Evolutionary conservation across 768 basidiomycete genomes (phyloP), one percentile per base, ranked within the genome.

Genomic region (Xerocomus brunneocitrinus): DNA sequence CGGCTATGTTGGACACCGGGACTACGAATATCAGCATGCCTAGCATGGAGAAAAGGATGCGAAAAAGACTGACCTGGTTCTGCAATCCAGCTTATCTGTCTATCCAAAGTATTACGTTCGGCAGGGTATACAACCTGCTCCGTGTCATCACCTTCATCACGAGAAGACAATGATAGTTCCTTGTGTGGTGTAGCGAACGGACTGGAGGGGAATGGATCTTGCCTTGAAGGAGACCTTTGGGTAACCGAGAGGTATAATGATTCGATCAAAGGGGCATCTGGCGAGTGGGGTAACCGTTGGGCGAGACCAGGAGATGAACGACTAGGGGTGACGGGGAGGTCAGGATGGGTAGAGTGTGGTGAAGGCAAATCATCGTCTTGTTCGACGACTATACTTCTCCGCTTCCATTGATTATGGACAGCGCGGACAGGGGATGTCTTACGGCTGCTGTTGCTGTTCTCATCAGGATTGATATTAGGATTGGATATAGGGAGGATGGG

Each of bases 11-110:
- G 49, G 79, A 77, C 62, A 84, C 82, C 41, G 79, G 79, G 24
- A 83, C 83, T 83, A 56, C 30, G 27, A 30, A 31, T 12, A 45
- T 67, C 14, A 60, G 48, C 9, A 52, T n/a, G 28, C 9, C 22
- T 42, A 57, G 60, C 44, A 49, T 32, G 34, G 40, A 46, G 55
- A n/a, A 38, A 32, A 30, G 2, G 46, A 42, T n/a, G 24, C 32
- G 42, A 54, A 55, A 48, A 56, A 31, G 28, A 62, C 81, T 60
- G 61, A 88, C 89, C 83, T 65, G 79, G 84, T 44, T 83, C 81
- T 39, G 85, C 87, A 35, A 88, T 74, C 89, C 89, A 91, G 62
- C 89, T 91, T 42, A 83, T 81, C 59, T 83, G 79, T 58, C 84
- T 76, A 30, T 82, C 66, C 49, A 52, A 80, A 30, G 69, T 75